phyloP scores from a whole-genome alignment of 78 protist species.

The Cavenderia fasciculata region DNA sequence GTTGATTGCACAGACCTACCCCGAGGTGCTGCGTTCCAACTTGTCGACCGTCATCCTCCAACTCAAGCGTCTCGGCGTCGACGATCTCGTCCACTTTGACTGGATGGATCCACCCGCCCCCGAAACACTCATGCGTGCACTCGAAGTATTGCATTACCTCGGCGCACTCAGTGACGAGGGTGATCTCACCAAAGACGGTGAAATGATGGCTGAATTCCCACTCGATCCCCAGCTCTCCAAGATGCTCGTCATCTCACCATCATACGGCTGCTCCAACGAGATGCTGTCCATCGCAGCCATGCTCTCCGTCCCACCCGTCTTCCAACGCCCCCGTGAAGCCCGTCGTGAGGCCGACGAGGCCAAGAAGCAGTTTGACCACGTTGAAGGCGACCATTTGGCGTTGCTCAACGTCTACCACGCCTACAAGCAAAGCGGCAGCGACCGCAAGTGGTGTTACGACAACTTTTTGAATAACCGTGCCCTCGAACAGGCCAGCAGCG shows the following conservation, averaged over 20 bases:
- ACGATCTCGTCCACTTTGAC: constrained; percentile 97
- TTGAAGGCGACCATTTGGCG: constrained; percentile 99
- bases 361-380: constrained; percentile 92
- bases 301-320: constrained; percentile 93
- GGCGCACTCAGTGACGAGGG: constrained; percentile 99
- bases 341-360: constrained; percentile 90
- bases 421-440: constrained; percentile 78
- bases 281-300: constrained; percentile 93
- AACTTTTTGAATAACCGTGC: constrained; percentile 94
- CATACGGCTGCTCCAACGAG: constrained; percentile 94
- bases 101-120: constrained; percentile 99
- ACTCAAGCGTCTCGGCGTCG: constrained; percentile 93
- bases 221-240: constrained; percentile 98
- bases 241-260: constrained; percentile 84
- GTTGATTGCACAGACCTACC: constrained; percentile 56
- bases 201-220: constrained; percentile 97
- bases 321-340: constrained; percentile 94
- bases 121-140: constrained; percentile 98
- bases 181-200: constrained; percentile 87
- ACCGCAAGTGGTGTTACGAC: constrained; percentile 84
- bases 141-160: constrained; percentile 96
- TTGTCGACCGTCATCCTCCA: constrained; percentile 86
- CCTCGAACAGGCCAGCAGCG: constrained; percentile 93
- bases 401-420: constrained; percentile 98
- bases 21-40: constrained; percentile 91